Evolutionary conservation across 2,329 filamentous ascomycete species (phyloP).

Genomic region (Myotisia sp.): DNA sequence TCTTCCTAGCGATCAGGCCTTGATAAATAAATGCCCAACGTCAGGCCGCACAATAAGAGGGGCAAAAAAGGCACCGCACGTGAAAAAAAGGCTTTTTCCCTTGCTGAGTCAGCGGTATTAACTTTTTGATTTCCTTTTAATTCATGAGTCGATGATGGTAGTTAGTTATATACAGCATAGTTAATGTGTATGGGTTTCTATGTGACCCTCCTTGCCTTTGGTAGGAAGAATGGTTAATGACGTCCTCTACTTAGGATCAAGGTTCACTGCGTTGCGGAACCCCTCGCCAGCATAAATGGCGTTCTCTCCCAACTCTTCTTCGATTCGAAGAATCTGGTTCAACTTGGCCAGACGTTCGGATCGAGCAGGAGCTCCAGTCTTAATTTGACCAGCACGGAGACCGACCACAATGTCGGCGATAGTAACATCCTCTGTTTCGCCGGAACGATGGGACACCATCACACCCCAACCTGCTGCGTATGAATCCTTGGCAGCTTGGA

Average conservation of each 20-base stretch:
- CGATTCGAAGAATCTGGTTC: conserved; percentile 99
- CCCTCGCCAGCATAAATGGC: conserved; percentile 83
- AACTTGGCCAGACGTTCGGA: conserved; percentile 99
- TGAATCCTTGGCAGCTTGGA: conserved; percentile 97
- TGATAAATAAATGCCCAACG: too few species aligned
- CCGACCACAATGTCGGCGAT: conserved; percentile 97
- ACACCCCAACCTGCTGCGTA: conserved; percentile 93
- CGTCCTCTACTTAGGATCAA: conserved; percentile 42
- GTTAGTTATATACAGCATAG: conserved; percentile 1
- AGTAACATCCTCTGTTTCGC: conserved; percentile 99
- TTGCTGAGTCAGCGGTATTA: too few species aligned
- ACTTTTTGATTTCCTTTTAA: too few species aligned
- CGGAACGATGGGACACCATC: conserved; percentile 98
- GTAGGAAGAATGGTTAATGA: not conserved
- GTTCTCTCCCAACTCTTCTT: conserved; percentile 91
- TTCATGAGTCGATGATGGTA: not conserved
- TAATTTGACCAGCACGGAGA: conserved; percentile 94
- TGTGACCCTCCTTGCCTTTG: not conserved
- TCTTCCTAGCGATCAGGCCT: too few species aligned
- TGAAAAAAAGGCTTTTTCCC: too few species aligned
- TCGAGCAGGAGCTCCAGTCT: conserved; percentile 90
- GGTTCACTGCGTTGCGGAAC: conserved; percentile 81
- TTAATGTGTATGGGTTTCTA: conserved; percentile 1
- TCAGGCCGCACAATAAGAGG: too few species aligned
- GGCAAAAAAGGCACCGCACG: too few species aligned